phyloP scores from a whole-genome alignment of 441 rosid species.

The California macrophylla region DNA sequence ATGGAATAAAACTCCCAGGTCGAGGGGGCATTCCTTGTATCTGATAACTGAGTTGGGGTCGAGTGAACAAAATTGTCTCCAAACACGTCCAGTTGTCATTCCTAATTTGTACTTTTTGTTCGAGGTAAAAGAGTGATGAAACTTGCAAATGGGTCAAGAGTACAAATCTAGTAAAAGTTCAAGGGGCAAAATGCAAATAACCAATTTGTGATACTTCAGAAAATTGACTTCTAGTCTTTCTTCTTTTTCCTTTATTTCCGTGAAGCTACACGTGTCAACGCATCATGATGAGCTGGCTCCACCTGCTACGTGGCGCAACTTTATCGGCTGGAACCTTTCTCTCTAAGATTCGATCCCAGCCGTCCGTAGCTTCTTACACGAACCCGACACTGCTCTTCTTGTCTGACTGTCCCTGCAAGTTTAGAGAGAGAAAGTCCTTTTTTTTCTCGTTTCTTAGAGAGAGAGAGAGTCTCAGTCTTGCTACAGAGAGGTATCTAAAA shows the following conservation, averaged over 20 bases:
- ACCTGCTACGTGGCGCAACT: slow-evolving; percentile 29
- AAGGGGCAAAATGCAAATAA: not conserved
- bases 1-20: no score
- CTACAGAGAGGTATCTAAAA: slow-evolving; percentile 19
- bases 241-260: slow-evolving; percentile 9
- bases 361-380: slow-evolving; percentile 35
- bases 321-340: slow-evolving; percentile 21
- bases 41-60: no score
- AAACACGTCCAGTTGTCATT: no score
- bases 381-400: slow-evolving; percentile 32
- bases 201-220: not conserved
- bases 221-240: not conserved
- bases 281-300: slow-evolving; percentile 36
- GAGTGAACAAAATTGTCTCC: no score
- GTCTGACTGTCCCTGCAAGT: slow-evolving; percentile 49
- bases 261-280: slow-evolving; percentile 33
- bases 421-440: slow-evolving; percentile 16
- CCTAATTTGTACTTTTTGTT: no score
- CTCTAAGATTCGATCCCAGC: slow-evolving; percentile 32
- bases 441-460: slow-evolving; percentile 11
- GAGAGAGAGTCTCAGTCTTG: slow-evolving; percentile 13
- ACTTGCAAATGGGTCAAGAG: no score
- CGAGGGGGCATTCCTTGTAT: no score
- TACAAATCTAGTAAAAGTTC: not conserved
- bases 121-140: no score